phyloP scores from a whole-genome alignment of 495 filamentous ascomycete genomes.

The Eremomyces bilateralis region DNA sequence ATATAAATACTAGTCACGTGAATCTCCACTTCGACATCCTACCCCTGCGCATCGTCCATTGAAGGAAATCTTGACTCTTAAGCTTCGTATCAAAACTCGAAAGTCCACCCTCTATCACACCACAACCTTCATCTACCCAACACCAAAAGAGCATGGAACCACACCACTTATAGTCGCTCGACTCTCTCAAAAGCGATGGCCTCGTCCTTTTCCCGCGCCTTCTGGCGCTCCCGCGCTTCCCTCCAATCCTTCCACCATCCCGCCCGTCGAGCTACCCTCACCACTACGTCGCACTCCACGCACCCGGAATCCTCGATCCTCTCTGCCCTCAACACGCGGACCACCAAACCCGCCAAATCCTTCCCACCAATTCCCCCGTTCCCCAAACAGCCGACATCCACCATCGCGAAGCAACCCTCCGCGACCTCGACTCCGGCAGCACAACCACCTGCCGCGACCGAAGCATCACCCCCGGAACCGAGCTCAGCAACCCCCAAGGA shows the following conservation, averaged over 20 bases:
- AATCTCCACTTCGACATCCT: too few species aligned
- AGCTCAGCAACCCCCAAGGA: slow-evolving; percentile 14
- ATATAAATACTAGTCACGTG: too few species aligned
- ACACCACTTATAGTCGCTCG: too few species aligned
- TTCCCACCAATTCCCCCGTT: background rate
- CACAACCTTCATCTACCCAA: too few species aligned
- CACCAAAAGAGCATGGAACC: too few species aligned
- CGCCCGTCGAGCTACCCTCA: slow-evolving; percentile 12
- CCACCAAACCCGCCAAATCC: slow-evolving; percentile 3
- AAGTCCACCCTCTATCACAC: too few species aligned
- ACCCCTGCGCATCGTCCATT: too few species aligned
- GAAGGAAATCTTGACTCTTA: too few species aligned
- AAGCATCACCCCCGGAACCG: slow-evolving; percentile 8
- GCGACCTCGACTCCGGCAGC: slow-evolving; percentile 7
- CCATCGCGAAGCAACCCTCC: background rate
- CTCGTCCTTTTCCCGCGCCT: too few species aligned
- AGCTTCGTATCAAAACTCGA: too few species aligned
- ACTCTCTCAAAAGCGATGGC: too few species aligned
- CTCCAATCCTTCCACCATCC: slow-evolving; percentile 19
- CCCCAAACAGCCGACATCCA: slow-evolving; percentile 3
- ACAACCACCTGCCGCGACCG: slow-evolving; percentile 11
- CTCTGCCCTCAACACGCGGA: slow-evolving; percentile 5
- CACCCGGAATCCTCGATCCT: slow-evolving; percentile 15
- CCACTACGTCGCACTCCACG: slow-evolving; percentile 17
- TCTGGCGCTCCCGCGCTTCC: too few species aligned